Evolutionary conservation across 2,329 filamentous ascomycete genomes (phyloP), one percentile per base, ranked within the genome.

Genomic region (Scortechinia acanthostroma): DNA sequence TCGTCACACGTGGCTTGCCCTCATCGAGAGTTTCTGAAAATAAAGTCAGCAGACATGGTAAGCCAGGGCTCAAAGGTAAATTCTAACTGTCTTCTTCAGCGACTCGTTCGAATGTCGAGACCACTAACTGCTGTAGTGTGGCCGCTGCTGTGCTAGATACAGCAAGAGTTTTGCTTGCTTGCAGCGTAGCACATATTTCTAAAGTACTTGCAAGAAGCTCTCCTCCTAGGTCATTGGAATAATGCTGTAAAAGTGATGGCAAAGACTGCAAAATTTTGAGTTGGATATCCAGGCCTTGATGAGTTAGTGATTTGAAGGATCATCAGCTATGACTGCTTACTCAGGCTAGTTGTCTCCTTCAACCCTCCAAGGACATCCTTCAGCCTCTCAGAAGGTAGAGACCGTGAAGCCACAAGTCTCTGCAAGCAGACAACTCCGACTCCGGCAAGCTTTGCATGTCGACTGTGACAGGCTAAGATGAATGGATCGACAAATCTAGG

Each of bases 21-120:
- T 10, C 6, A 19, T 40, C 17, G 17, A 19, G 35, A 6, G 20
- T 10, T 19, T 40, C 35, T 40, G 6, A 17, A 19, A 30, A n/a
- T n/a, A n/a, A 40, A 30, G 25, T 30, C 25, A 30, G 25, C 25
- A 30, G n/a, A 30, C 25, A 30, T 30, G 25, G 25, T 30, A 30
- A n/a, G 25, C 10, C 25, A 30, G n/a, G n/a, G 25, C 25, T 30
- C 10, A 30, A n/a, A 10, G n/a, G 10, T n/a, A n/a, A n/a, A 10
- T 10, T 15, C 35, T 40, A 10, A 40, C 35, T 40, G 35, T 40
- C 35, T 10, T 40, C 35, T 15, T 6, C 20, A 6, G 35, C 10
- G 17, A 40, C 17, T 19, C 35, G 14, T 6, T 40, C 35, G 20
- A 40, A 40, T 13, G 35, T 40, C 17, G 35, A 40, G 6, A 40